Evolutionary conservation across 179 eudicot genomes (phyloP), one percentile per base, ranked within the genome.

Genomic region (Silene noctiflora): DNA sequence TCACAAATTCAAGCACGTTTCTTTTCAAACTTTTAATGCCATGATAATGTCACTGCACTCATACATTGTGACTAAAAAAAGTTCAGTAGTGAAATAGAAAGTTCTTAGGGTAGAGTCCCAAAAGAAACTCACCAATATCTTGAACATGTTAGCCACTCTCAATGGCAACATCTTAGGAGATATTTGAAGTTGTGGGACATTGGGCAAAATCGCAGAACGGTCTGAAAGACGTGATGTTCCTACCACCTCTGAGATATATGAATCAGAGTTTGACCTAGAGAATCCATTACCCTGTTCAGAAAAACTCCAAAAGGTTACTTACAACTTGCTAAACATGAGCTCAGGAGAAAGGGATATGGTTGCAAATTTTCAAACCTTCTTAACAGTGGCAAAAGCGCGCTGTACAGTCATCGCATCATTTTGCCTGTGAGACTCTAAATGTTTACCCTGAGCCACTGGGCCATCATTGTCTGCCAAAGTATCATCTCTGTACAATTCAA

Each of bases 391-490:
- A 91, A 96, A 96, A 67, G 99, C 99, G 76, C 89, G 97, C 74
- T 93, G 99, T 46, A 96, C 99, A 75, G 96, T 83, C 86, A 89
- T 84, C 22, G 99, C 99, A 87, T 90, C 99, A 81, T 79, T 89
- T 88, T 96, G 98, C 31, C 98, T 90, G 42, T 87, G 86, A 55
- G 92, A 85, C 73, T 93, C 99, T 39, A 81, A 81, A 44, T 82
- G 77, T 75, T 81, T 84, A 76, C 69, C 78, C 33, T 67, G 82
- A 69, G 78, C 85, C 72, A 46, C 69, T 69, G 83, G 82, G 73
- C 82, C 71, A 67, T 84, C 94, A 71, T 81, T 82, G 64, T 82
- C 81, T 68, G 56, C 76, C 25, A 82, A 71, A 82, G 82, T 75
- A 77, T 91, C 97, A 72, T 81, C 90, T 78, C 99, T 95, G 85